phyloP scores from a whole-genome alignment of 805 yeast genomes.

The Candida dajiaensis region DNA sequence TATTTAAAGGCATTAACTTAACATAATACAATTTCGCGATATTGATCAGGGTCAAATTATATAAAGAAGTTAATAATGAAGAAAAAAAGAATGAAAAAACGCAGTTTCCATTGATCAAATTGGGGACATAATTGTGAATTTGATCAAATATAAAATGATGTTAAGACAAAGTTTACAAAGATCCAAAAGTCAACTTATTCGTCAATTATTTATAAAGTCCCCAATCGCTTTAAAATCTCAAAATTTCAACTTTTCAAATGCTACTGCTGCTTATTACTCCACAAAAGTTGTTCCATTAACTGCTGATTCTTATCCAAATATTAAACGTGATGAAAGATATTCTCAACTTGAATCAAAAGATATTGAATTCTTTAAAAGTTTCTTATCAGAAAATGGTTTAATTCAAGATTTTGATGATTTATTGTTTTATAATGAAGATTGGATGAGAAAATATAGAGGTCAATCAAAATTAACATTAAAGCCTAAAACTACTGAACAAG shows the following conservation, averaged over 20 bases:
- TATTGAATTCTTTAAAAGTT: conserved; percentile 49
- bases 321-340: conserved; percentile 45
- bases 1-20: too few relatives aligned
- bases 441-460: conserved; percentile 94
- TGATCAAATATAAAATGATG: too few relatives aligned
- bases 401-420: conserved; percentile 59
- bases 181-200: not conserved
- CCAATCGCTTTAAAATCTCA: not conserved
- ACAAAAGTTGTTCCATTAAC: conserved; percentile 41
- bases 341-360: conserved; percentile 52
- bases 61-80: too few relatives aligned
- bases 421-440: conserved; percentile 74
- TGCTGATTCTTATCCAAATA: conserved; percentile 59
- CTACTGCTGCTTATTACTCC: conserved; percentile 11
- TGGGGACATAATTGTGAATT: too few relatives aligned
- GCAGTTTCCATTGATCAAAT: too few relatives aligned
- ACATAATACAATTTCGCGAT: too few relatives aligned
- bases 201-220: not conserved
- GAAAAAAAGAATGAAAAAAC: too few relatives aligned
- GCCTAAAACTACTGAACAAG: conserved; percentile 77
- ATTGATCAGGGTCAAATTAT: too few relatives aligned
- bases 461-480: conserved; percentile 73
- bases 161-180: not conserved
- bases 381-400: conserved; percentile 46
- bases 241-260: not conserved